Conservation (phyloP, 176 grass and related monocot genomes). For the Raddia guianensis region DNA sequence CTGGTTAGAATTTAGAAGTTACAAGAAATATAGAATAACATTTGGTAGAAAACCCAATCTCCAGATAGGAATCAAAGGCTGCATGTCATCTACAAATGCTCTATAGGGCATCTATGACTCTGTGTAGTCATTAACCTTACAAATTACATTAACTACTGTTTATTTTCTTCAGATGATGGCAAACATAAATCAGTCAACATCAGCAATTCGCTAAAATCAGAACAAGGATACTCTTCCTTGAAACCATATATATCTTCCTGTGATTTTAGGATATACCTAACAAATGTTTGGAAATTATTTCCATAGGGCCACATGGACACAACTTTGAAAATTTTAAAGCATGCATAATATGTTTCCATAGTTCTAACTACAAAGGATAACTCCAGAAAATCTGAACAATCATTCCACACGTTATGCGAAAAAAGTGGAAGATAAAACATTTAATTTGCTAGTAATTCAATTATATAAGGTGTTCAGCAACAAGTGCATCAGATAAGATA, state of each 20-base stretch:
- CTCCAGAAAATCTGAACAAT: too few relatives aligned
- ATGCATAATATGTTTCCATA: not conserved
- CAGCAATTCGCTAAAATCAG: too few relatives aligned
- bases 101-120: not conserved
- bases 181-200: too few relatives aligned
- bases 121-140: not conserved
- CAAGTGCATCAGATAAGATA: not conserved
- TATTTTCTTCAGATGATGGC: too few relatives aligned
- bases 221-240: not conserved
- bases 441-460: not conserved
- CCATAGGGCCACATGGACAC: not conserved
- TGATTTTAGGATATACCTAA: not conserved
- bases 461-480: not conserved
- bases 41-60: conserved; percentile 11
- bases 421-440: not conserved
- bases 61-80: not conserved
- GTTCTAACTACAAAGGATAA: not conserved
- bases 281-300: not conserved
- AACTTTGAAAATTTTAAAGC: not conserved
- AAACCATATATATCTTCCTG: not conserved
- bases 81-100: not conserved
- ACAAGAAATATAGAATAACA: not conserved
- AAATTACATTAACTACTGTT: not conserved
- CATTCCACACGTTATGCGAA: not conserved
- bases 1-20: conserved; percentile 4